Evolutionary conservation across 192 early-diverging fungal genomes (phyloP), one percentile per base, ranked within the genome.

Genomic region (Backusella parvicylindrica): DNA sequence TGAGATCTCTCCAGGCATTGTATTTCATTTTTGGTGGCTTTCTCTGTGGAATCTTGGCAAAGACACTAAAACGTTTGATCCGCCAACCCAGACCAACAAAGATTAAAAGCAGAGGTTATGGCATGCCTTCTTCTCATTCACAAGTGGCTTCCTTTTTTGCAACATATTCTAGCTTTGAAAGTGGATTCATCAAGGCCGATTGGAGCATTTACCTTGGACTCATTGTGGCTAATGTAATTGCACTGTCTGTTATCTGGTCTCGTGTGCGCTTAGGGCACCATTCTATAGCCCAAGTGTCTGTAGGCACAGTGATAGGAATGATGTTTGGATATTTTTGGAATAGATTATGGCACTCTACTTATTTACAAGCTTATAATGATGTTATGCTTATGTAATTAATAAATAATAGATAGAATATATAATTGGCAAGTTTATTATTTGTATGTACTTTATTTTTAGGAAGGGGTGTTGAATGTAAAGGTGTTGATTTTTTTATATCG

Each of bases 81-180:
- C 77, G 81, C 30, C 82, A 80, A 65, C 77, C 82, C 26, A 56
- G 84, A 50, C 79, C 78, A 69, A 75, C 76, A 7, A 81, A 79
- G 32, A 77, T 50, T 40, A 79, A 82, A 13, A 81, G 84, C 26
- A 64, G n/a, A 16, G 85, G 85, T n/a, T 92, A 94, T 74, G 92
- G 91, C 6, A 94, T 94, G 92, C 92, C 92, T 30, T 88, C 86
- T 26, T 86, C 85, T 64, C 92, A 94, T 75, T 77, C 89, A 26
- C 91, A 94, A 69, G 85, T 90, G 69, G 87, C 92, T 43, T 85
- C 87, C 8, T 94, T 86, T 72, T 94, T 91, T 75, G 85, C 86
- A 2, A 79, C 78, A 13, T 92, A 86, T 73, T 78, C 83, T n/a
- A 40, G 50, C 8, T 47, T 47, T 2, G 72, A 28, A 26, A 63